A percentile compares a stretch with the other conserved stretches of the same genome.
phyloP scores from a whole-genome alignment of 2,329 filamentous ascomycete genomes.

The Pseudodiploospora longispora region DNA sequence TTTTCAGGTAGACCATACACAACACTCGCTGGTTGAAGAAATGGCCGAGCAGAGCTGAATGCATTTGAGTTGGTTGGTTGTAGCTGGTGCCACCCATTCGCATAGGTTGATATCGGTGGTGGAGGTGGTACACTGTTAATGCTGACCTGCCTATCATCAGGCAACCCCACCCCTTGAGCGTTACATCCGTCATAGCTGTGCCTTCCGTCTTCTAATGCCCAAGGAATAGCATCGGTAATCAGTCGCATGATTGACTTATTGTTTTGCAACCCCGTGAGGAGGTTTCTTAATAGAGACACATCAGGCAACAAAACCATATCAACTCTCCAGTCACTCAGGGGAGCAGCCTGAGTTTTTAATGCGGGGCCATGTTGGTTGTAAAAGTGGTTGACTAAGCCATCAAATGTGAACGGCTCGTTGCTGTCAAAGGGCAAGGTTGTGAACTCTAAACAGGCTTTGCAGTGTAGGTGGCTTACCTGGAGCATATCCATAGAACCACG shows the following conservation, averaged over 20 bases:
- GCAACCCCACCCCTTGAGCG: no score
- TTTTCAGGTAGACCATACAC: constrained; percentile 21
- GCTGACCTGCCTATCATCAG: no score
- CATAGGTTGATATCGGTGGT: no score
- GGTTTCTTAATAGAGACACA: constrained; percentile 19
- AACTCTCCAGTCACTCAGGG: constrained; percentile 32
- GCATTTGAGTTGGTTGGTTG: background rate
- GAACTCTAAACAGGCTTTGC: constrained; percentile 42
- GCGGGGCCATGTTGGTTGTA: constrained; percentile 32
- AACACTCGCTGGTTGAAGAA: constrained; percentile 18
- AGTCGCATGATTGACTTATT: constrained; percentile 26
- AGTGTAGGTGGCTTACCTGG: constrained; percentile 37
- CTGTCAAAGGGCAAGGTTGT: constrained; percentile 24
- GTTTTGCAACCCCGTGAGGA: constrained; percentile 20
- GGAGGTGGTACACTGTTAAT: no score
- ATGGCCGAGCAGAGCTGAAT: constrained; percentile 10
- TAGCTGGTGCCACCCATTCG: no score
- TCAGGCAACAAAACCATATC: constrained; percentile 39
- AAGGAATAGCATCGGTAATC: constrained; percentile 31
- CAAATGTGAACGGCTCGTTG: constrained; percentile 41
- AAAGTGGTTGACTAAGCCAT: constrained; percentile 53
- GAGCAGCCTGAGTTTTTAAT: constrained; percentile 9
- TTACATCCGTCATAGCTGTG: no score
- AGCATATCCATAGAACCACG: background rate
- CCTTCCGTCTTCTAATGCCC: constrained; percentile 17